Conservation (phyloP, 225 moss, liverwort and hornwort genomes). For the Anthoceros angustus region DNA sequence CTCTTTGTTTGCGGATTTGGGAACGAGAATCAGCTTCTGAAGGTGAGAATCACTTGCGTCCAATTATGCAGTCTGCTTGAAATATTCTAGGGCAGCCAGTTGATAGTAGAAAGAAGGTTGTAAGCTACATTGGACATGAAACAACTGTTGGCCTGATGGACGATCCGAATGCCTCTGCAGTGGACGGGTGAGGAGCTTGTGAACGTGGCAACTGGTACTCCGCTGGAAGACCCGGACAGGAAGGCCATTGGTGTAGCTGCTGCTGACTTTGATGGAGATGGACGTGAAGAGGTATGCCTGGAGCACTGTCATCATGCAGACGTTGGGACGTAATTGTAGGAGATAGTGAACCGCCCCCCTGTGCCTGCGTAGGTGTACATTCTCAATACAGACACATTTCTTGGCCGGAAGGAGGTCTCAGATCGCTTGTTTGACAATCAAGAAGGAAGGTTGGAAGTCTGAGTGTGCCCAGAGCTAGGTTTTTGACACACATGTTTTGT, state of each 20-base stretch:
- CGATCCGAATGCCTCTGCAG: slow-evolving; percentile 20
- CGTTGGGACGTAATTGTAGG: neutral
- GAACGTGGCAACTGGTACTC: slow-evolving; percentile 47
- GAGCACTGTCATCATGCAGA: neutral
- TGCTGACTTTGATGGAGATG: slow-evolving; percentile 78
- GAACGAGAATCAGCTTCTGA: slow-evolving; percentile 51
- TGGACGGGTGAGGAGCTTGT: slow-evolving; percentile 82
- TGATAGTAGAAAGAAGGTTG: neutral
- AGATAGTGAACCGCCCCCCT: neutral
- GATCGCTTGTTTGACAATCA: slow-evolving; percentile 64
- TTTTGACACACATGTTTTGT: neutral
- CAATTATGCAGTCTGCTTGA: neutral
- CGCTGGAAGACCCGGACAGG: slow-evolving; percentile 58
- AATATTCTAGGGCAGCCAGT: neutral
- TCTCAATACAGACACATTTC: slow-evolving; percentile 82
- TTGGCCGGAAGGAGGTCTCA: slow-evolving; percentile 69
- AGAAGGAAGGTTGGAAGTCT: slow-evolving; percentile 42
- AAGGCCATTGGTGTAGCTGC: slow-evolving; percentile 88
- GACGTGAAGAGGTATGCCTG: slow-evolving; percentile 54
- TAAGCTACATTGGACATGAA: neutral
- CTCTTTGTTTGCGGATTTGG: slow-evolving; percentile 85
- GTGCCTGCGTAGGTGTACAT: slow-evolving; percentile 56
- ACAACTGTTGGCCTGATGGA: neutral
- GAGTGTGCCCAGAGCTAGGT: neutral
- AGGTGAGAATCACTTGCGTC: slow-evolving; percentile 23